A percentile compares a stretch with the other conserved stretches of the same genome.
Evolutionary conservation across 305 asterid species (phyloP).

Genomic region (Ajuga reptans): DNA sequence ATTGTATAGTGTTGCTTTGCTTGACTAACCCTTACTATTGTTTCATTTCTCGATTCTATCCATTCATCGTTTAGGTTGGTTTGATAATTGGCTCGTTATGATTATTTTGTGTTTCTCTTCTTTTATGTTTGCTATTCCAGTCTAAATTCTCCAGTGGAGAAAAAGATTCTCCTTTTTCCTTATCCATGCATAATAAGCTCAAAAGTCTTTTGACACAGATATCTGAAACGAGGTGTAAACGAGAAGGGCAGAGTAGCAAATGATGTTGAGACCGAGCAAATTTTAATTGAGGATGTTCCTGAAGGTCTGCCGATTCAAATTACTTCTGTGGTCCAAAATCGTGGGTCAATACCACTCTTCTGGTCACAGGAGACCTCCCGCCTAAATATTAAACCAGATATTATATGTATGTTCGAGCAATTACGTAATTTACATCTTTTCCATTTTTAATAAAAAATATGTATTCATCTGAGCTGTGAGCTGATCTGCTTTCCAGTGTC

Average conservation of each 20-base stretch:
- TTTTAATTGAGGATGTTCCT: constrained; percentile 62
- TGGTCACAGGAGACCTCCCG: constrained; percentile 98
- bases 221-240: constrained; percentile 87
- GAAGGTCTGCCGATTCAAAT: constrained; percentile 62
- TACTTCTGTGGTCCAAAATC: constrained; percentile 90
- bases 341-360: constrained; percentile 96
- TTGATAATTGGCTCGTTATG: not conserved
- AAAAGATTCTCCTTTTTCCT: not conserved
- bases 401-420: constrained; percentile 52
- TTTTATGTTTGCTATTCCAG: not conserved
- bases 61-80: constrained; percentile 5
- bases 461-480: constrained; percentile 9
- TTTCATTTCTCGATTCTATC: constrained; percentile 4
- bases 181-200: constrained; percentile 4
- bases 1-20: not conserved
- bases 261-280: constrained; percentile 96
- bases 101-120: not conserved
- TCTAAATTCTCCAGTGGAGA: not conserved
- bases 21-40: not conserved
- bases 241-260: constrained; percentile 91
- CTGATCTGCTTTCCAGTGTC: constrained; percentile 55
- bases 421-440: constrained; percentile 1
- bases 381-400: constrained; percentile 81
- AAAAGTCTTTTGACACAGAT: constrained; percentile 38
- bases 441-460: not conserved